Evolutionary conservation across 352 stramenopile genomes (phyloP).

Genomic region (Globisporangium heterothallicum): DNA sequence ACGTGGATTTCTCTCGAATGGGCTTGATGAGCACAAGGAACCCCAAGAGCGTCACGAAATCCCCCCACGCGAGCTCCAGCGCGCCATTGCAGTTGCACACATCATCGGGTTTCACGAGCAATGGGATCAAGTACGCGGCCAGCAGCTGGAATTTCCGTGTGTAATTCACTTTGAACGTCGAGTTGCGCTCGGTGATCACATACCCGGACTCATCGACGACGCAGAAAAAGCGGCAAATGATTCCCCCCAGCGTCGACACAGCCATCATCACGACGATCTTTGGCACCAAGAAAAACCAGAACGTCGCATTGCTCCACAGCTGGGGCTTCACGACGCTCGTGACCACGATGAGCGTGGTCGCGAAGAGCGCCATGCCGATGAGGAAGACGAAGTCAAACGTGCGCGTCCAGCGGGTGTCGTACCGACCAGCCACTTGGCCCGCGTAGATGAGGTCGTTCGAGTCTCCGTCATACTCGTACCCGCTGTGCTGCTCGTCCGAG

Average conservation of each 20-base stretch:
- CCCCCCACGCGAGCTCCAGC: constrained; percentile 68
- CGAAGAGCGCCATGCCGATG: constrained; percentile 54
- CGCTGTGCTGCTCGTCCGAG: constrained; percentile 41
- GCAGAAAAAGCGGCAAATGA: constrained; percentile 80
- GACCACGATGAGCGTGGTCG: constrained; percentile 34
- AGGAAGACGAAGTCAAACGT: constrained; percentile 84
- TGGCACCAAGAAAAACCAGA: constrained; percentile 76
- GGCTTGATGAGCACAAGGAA: constrained; percentile 84
- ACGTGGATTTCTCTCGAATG: constrained; percentile 67
- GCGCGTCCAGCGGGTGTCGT: constrained; percentile 79
- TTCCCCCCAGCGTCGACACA: constrained; percentile 67
- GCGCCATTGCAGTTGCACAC: constrained; percentile 43
- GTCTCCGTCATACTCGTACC: constrained; percentile 74
- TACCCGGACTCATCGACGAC: constrained; percentile 78
- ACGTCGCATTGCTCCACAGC: constrained; percentile 60
- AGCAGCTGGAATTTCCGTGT: constrained; percentile 79
- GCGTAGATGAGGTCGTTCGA: constrained; percentile 83
- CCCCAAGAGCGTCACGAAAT: constrained; percentile 77
- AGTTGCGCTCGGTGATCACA: constrained; percentile 79
- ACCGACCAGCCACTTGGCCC: constrained; percentile 67
- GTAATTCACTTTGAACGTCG: constrained; percentile 86
- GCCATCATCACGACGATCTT: constrained; percentile 82
- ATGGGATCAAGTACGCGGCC: constrained; percentile 72
- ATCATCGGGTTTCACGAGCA: constrained; percentile 65
- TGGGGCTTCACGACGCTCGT: constrained; percentile 52